These are phyloP conservation scores for Lyophyllum decastes DNA, from an alignment of 768 basidiomycete genomes.

Conservation along the genomic window DNA sequence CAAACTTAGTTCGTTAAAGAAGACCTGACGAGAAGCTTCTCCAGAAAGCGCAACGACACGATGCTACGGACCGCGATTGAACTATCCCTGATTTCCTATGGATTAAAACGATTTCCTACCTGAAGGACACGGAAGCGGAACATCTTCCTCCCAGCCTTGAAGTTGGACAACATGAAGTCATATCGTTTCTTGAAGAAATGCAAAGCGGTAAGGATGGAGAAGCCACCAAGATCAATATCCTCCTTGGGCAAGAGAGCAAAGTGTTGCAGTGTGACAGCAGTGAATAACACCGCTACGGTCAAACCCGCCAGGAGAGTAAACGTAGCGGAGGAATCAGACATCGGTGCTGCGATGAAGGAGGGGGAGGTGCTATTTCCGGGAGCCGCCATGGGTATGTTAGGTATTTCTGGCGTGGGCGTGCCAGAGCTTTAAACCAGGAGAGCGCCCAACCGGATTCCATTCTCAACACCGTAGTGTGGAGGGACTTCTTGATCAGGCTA, in stretches of 20 bases:
- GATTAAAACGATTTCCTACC: constrained; percentile 15
- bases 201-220: constrained; percentile 30
- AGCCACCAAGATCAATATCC: constrained; percentile 23
- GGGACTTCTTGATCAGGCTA: not conserved
- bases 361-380: not conserved
- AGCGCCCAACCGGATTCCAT: not conserved
- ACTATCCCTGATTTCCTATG: not conserved
- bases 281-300: not conserved
- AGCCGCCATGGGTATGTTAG: not conserved
- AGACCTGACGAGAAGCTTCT: constrained; percentile 21
- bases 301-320: not conserved
- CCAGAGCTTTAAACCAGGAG: not conserved
- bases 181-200: constrained; percentile 32
- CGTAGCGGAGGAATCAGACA: not conserved
- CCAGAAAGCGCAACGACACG: constrained; percentile 25
- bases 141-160: constrained; percentile 21
- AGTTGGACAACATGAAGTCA: constrained; percentile 29
- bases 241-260: not conserved
- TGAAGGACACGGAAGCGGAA: constrained; percentile 32
- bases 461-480: not conserved
- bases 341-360: not conserved
- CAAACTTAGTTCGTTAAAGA: constrained; percentile 24
- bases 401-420: not conserved
- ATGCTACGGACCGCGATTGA: constrained; percentile 13
- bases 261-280: not conserved